Evolutionary conservation across 2,329 filamentous ascomycete genomes (phyloP).

Genomic region (Colletotrichum phormii): DNA sequence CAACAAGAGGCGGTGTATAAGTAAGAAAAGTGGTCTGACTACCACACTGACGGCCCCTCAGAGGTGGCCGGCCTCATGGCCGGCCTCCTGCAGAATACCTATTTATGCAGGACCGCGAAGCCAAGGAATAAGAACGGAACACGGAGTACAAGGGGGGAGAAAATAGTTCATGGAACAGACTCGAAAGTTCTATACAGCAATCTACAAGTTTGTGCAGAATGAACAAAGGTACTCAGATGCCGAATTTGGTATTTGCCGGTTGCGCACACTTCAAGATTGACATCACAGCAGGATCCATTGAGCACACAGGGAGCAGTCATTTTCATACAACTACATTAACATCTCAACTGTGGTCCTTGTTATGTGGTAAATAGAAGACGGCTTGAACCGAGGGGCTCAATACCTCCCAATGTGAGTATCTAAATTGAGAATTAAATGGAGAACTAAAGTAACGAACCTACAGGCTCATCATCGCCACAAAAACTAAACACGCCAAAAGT

Average conservation of each 20-base stretch:
- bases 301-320: too few relatives aligned
- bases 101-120: background rate
- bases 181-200: background rate
- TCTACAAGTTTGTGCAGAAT: background rate
- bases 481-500: background rate
- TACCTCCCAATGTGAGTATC: background rate
- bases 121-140: background rate
- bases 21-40: background rate
- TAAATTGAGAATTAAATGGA: background rate
- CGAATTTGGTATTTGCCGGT: background rate
- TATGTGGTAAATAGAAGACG: background rate
- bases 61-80: background rate
- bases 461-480: background rate
- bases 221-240: background rate
- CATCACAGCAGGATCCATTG: too few relatives aligned
- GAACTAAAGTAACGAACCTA: background rate
- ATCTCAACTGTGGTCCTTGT: too few relatives aligned
- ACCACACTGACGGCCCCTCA: background rate
- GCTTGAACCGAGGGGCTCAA: background rate
- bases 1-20: background rate
- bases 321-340: too few relatives aligned
- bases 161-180: rapidly evolving
- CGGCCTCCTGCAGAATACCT: background rate
- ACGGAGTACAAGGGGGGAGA: background rate
- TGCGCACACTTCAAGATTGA: too few relatives aligned